Percentiles rank a stretch among this genome's conserved stretches.
Conservation (phyloP, 1,284 basidiomycete species). For the Fomitopsis palustris region DNA sequence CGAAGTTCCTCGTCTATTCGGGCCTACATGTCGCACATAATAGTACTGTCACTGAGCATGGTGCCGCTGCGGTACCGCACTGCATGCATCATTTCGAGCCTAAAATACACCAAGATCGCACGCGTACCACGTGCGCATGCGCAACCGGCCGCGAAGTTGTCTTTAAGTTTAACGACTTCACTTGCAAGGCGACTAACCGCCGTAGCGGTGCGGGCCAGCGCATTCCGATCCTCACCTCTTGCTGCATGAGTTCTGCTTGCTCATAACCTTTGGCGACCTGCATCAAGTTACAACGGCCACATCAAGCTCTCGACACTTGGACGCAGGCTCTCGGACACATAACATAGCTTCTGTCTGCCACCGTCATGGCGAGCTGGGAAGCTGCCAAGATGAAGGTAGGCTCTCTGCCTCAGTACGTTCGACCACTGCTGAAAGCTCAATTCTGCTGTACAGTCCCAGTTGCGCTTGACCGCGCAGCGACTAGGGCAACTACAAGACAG, state of each 20-base stretch:
- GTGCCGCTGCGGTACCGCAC: not conserved
- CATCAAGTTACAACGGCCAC: not conserved
- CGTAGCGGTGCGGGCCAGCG: not conserved
- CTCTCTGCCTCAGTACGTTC: not conserved
- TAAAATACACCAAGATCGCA: not conserved
- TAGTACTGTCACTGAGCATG: not conserved
- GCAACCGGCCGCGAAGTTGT: not conserved
- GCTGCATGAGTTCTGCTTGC: not conserved
- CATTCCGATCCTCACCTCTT: not conserved
- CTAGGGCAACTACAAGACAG: constrained; percentile 68
- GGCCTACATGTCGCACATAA: not conserved
- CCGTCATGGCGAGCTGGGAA: constrained; percentile 34
- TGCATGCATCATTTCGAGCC: not conserved
- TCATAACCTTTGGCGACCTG: not conserved
- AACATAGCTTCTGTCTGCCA: not conserved
- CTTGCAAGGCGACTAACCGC: not conserved
- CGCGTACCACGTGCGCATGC: not conserved
- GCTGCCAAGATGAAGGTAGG: constrained; percentile 45
- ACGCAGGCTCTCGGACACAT: not conserved
- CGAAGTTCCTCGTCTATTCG: not conserved
- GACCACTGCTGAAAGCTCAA: not conserved
- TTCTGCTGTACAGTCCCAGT: constrained; percentile 43
- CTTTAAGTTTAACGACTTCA: not conserved
- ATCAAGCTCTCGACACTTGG: not conserved
- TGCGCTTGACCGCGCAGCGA: constrained; percentile 59